phyloP scores from a whole-genome alignment of 1,284 basidiomycete species.

The Apiotrichum sp. region DNA sequence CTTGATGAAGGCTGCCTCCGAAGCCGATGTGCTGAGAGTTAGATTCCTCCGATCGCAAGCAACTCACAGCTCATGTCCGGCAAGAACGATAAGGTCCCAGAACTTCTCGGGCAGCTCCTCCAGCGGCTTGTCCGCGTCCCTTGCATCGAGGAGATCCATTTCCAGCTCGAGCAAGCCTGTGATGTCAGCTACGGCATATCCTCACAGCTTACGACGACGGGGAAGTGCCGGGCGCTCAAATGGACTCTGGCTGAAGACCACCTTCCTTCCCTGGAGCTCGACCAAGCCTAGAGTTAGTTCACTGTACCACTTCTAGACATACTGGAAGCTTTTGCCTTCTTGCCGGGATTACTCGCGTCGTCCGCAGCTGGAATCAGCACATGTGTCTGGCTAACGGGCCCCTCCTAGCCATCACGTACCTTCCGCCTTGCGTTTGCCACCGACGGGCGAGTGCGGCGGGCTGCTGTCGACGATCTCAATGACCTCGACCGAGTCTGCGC shows the following conservation, averaged over 20 bases:
- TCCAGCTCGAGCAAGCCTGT: slow-evolving; percentile 11
- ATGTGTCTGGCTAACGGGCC: no score
- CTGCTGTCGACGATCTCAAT: slow-evolving; percentile 7
- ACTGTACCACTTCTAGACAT: background rate
- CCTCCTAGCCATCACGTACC: background rate
- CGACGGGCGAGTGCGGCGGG: background rate
- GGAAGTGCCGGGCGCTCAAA: slow-evolving; percentile 14
- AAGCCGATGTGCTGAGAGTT: slow-evolving; percentile 20
- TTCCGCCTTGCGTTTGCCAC: slow-evolving; percentile 10
- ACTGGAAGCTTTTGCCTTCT: slow-evolving; percentile 4
- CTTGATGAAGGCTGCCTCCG: slow-evolving; percentile 29
- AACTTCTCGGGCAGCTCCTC: slow-evolving; percentile 29
- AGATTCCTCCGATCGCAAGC: background rate
- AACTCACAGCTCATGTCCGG: slow-evolving; percentile 38
- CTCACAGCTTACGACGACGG: no score
- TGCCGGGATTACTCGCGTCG: background rate
- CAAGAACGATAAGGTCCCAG: slow-evolving; percentile 28
- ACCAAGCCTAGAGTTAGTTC: slow-evolving; percentile 8
- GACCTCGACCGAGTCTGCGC: background rate
- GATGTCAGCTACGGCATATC: no score
- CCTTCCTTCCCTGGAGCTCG: slow-evolving; percentile 27
- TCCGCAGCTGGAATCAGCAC: background rate
- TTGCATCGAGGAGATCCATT: slow-evolving; percentile 25
- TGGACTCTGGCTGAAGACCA: slow-evolving; percentile 26
- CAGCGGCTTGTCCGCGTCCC: slow-evolving; percentile 20